Percentiles rank a stretch among this genome's conserved stretches.
phyloP scores from a whole-genome alignment of 1,284 basidiomycete genomes.

The Leccinum griseonigrum region DNA sequence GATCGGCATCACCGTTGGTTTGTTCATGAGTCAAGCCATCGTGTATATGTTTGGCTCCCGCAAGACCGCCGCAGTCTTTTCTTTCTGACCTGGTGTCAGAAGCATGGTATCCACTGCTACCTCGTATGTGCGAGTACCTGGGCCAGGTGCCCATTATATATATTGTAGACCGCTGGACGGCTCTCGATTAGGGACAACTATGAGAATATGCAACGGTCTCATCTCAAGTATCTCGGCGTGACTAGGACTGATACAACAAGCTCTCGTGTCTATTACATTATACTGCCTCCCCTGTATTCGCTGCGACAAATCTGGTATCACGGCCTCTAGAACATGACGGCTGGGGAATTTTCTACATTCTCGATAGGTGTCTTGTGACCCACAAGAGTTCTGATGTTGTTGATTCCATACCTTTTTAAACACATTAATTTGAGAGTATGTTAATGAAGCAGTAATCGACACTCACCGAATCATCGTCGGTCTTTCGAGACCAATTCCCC shows the following conservation, averaged over 20 bases:
- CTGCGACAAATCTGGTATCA: slow-evolving; percentile 8
- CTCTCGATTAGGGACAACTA: not conserved
- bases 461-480: slow-evolving; percentile 99
- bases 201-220: not conserved
- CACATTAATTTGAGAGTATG: slow-evolving; percentile 5
- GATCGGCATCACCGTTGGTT: slow-evolving; percentile 88
- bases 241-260: slow-evolving; percentile 1
- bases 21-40: slow-evolving; percentile 84
- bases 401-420: slow-evolving; percentile 74
- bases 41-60: slow-evolving; percentile 84
- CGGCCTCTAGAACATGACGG: slow-evolving; percentile 74
- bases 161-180: slow-evolving; percentile 8
- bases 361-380: slow-evolving; percentile 97
- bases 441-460: not conserved
- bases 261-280: slow-evolving; percentile 3
- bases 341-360: slow-evolving; percentile 83
- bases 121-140: slow-evolving; percentile 1
- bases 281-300: not conserved
- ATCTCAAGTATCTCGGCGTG: not conserved
- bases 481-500: slow-evolving; percentile 93
- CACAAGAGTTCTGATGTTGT: slow-evolving; percentile 95
- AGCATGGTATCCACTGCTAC: not conserved
- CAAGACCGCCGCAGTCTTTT: slow-evolving; percentile 83
- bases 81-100: slow-evolving; percentile 48
- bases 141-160: not conserved